These are phyloP conservation scores for Picea glauca DNA, from an alignment of 75 land plant species.

Conservation along the genomic window DNA sequence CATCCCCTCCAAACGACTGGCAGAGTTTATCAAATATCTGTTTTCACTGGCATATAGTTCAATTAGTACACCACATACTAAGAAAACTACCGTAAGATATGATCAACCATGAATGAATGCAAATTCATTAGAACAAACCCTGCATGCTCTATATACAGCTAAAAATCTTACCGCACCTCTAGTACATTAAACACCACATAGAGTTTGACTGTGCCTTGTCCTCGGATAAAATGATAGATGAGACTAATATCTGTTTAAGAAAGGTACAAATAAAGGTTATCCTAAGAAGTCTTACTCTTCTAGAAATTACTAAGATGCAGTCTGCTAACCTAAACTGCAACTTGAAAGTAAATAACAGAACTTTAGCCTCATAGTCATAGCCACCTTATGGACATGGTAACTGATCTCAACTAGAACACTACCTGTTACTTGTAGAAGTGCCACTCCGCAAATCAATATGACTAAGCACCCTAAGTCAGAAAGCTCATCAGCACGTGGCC, in stretches of 20 bases:
- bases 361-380: neutral
- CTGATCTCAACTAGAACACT: neutral
- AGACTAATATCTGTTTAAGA: slow-evolving; percentile 81
- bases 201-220: slow-evolving; percentile 92
- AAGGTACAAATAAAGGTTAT: neutral
- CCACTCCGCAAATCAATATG: slow-evolving; percentile 67
- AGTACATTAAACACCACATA: slow-evolving; percentile 97
- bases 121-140: neutral
- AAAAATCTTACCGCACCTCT: slow-evolving; percentile 58
- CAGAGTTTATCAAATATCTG: slow-evolving; percentile 98
- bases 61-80: neutral
- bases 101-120: neutral
- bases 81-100: neutral
- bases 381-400: neutral
- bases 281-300: neutral
- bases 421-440: slow-evolving; percentile 80
- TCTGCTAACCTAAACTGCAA: neutral
- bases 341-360: neutral
- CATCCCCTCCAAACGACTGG: slow-evolving; percentile 94
- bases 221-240: slow-evolving; percentile 95
- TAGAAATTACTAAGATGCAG: neutral
- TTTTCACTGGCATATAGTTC: neutral
- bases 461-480: slow-evolving; percentile 81
- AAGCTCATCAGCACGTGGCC: slow-evolving; percentile 68
- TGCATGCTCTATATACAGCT: neutral